A percentile compares a stretch with the other conserved stretches of the same genome.
phyloP scores from a whole-genome alignment of 192 early-diverging fungal species.

The Glomus cerebriforme region DNA sequence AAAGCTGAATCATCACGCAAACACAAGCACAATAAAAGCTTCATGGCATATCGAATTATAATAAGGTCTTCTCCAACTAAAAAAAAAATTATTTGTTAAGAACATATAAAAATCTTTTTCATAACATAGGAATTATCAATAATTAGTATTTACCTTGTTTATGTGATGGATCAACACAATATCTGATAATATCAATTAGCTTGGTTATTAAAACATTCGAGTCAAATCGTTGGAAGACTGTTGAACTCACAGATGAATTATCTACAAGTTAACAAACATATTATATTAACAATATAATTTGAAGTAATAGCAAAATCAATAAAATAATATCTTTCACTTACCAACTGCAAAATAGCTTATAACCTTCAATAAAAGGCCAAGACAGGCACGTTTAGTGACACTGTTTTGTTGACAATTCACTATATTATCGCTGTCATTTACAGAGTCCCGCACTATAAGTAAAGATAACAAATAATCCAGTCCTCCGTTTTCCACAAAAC shows the following conservation, averaged over 20 bases:
- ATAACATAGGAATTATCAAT: not conserved
- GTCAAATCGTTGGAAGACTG: constrained; percentile 11
- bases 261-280: not conserved
- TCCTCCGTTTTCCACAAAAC: constrained; percentile 45
- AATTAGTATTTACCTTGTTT: constrained; percentile 22
- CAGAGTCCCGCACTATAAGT: constrained; percentile 28
- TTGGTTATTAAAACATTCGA: constrained; percentile 11
- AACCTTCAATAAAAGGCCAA: constrained; percentile 34
- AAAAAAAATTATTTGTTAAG: not conserved
- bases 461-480: constrained; percentile 38
- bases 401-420: constrained; percentile 14
- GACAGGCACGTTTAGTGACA: constrained; percentile 31
- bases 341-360: constrained; percentile 30
- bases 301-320: not conserved
- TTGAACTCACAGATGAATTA: not conserved
- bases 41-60: constrained; percentile 29
- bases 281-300: not conserved
- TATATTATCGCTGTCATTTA: not conserved
- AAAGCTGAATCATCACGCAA: constrained; percentile 28
- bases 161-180: constrained; percentile 25
- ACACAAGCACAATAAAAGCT: constrained; percentile 28
- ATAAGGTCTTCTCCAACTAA: constrained; percentile 31
- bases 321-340: not conserved
- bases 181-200: constrained; percentile 22
- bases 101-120: not conserved